Evolutionary conservation across 768 basidiomycete species (phyloP).

Genomic region (Termitomyces sp.): DNA sequence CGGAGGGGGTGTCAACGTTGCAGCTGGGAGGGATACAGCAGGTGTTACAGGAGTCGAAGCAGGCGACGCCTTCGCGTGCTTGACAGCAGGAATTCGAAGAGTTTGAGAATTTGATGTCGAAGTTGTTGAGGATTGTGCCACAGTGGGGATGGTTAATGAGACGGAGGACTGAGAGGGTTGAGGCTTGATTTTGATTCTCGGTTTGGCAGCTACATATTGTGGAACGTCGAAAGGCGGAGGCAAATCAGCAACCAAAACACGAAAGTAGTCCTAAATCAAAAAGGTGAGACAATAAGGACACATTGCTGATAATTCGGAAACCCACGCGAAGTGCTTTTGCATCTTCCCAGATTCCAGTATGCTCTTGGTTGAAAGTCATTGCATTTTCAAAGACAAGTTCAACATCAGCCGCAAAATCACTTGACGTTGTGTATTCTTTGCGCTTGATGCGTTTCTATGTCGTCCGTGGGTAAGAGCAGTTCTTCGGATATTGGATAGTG

Average conservation of each 20-base stretch:
- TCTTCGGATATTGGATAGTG: background rate
- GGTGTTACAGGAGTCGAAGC: constrained; percentile 14
- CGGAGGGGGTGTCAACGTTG: constrained; percentile 19
- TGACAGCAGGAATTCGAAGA: constrained; percentile 31
- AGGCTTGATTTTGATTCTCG: constrained; percentile 75
- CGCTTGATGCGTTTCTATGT: constrained; percentile 72
- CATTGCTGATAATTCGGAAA: constrained; percentile 5
- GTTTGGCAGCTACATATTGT: constrained; percentile 47
- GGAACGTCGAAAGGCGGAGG: constrained; percentile 61
- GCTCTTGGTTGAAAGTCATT: constrained; percentile 81
- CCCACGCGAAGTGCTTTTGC: constrained; percentile 60
- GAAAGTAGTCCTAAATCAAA: constrained; percentile 58
- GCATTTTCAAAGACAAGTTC: constrained; percentile 91
- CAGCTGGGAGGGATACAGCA: constrained; percentile 16
- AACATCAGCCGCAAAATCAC: constrained; percentile 80
- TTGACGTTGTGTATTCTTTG: constrained; percentile 64
- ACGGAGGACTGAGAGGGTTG: constrained; percentile 26
- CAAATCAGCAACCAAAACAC: constrained; percentile 71
- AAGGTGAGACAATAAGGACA: constrained; percentile 8
- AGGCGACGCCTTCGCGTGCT: constrained; percentile 11
- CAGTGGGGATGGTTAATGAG: constrained; percentile 11
- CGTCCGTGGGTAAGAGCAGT: background rate
- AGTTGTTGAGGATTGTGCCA: constrained; percentile 10
- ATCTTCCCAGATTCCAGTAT: constrained; percentile 79
- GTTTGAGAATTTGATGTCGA: constrained; percentile 19